Base-by-base conservation (phyloP, 78 protist genomes). In the Mastigamoeba balamuthi region DNA sequence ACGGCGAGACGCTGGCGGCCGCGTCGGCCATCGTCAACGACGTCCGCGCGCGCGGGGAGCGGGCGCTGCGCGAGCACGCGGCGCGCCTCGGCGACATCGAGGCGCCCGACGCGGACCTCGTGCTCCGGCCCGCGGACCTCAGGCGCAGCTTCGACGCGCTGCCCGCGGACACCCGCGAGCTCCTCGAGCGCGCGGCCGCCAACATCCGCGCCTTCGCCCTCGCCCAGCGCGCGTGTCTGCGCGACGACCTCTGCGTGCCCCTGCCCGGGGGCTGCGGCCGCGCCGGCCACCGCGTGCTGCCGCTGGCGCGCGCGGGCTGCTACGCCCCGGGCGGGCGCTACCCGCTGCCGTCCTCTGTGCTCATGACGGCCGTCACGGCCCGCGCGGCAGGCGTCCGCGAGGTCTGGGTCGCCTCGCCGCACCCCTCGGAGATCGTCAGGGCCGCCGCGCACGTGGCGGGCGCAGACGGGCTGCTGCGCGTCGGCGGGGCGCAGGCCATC, bases 401-500 rank as follows among this genome's bases (percentile, higher is more conserved):
- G 63, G 88, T 83, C 28, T 35, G 58, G 72, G 88, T 77, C 48
- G 88, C 88, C 8, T 76, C 78, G 9, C 88, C 88, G 9, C 72
- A 67, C 8, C 88, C 88, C 6, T 4, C 42, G 4, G 38, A 3
- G 25, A 23, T 83, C 29, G 72, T 79, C 25, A 48, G 48, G 8
- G 88, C 74, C 28, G 82, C 84, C n/a, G 69, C 69, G 3, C 37
- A 65, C 69, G 30, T 52, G 4, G 67, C 67, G 39, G 74, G 66
- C 6, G 53, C 72, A 33, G 85, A 69, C 35, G 25, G 75, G 37
- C 29, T 58, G 29, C 27, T 58, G 29, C 7, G 81, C 80, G 4
- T 41, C 42, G 35, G 95, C 30, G 95, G 95, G 5, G 95, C 92
- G 10, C 92, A 87, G 66, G 95, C 92, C 37, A 78, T 91, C 53